phyloP scores from a whole-genome alignment of 106 monocot genomes.

The Dioscorea alata region DNA sequence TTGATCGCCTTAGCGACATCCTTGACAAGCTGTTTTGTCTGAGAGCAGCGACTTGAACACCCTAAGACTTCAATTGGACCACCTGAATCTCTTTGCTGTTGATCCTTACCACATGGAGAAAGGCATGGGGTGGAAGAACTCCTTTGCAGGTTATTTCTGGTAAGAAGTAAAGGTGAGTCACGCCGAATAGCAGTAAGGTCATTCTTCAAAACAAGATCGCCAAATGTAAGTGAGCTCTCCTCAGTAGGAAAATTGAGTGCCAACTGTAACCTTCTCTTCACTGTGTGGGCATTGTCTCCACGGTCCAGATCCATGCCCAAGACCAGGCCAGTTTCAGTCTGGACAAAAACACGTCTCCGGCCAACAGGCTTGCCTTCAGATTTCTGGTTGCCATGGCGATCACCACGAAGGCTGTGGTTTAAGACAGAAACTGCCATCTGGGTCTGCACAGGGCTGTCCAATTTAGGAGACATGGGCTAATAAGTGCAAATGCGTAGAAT shows the following conservation, averaged over 20 bases:
- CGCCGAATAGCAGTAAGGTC: constrained; percentile 62
- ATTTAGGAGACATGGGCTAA: constrained; percentile 41
- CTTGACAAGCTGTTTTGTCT: constrained; percentile 60
- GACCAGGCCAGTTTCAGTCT: constrained; percentile 68
- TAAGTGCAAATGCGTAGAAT: neutral
- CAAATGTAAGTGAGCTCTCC: constrained; percentile 74
- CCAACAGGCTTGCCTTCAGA: constrained; percentile 35
- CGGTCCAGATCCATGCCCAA: constrained; percentile 67
- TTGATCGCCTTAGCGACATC: constrained; percentile 60
- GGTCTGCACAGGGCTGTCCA: constrained; percentile 74
- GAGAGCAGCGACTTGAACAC: constrained; percentile 45
- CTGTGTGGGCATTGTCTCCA: constrained; percentile 72
- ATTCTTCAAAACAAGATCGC: constrained; percentile 71
- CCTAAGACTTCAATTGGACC: constrained; percentile 74
- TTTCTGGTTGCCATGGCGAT: constrained; percentile 26
- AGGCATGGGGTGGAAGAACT: constrained; percentile 79
- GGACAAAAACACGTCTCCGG: constrained; percentile 67
- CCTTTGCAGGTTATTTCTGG: constrained; percentile 51
- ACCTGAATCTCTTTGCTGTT: constrained; percentile 44
- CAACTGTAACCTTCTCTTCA: constrained; percentile 63
- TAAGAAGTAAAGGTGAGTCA: constrained; percentile 79
- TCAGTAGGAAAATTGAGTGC: constrained; percentile 71
- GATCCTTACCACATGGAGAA: constrained; percentile 52
- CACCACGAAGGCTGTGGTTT: constrained; percentile 24
- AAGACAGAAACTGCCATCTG: constrained; percentile 71